A percentile compares a stretch with the other conserved stretches of the same genome.
Conservation (phyloP, 768 basidiomycete species). For the Trametes maxima region DNA sequence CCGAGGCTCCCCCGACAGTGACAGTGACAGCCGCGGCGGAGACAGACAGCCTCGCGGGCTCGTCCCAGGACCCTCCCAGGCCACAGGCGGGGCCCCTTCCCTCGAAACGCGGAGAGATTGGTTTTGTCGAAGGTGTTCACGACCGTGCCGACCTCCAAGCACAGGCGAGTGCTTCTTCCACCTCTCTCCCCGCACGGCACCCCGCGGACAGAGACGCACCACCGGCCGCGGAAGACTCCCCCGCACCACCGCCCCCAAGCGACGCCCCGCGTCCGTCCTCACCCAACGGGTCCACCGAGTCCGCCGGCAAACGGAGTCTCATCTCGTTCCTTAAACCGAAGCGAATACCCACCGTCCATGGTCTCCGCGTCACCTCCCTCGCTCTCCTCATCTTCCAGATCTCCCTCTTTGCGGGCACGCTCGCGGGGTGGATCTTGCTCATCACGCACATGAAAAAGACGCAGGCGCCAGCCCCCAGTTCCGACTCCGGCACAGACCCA, state of each 20-base stretch:
- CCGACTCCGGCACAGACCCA: not conserved
- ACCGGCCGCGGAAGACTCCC: slow-evolving; percentile 26
- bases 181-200: slow-evolving; percentile 49
- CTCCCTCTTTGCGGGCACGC: slow-evolving; percentile 45
- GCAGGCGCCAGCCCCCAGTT: not conserved
- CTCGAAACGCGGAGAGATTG: slow-evolving; percentile 66
- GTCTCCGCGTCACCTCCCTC: slow-evolving; percentile 50
- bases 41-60: not conserved
- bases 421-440: slow-evolving; percentile 58
- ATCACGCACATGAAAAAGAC: slow-evolving; percentile 28
- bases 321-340: slow-evolving; percentile 46
- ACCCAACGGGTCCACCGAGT: slow-evolving; percentile 11
- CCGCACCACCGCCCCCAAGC: slow-evolving; percentile 21
- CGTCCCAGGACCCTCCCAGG: slow-evolving; percentile 6
- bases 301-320: slow-evolving; percentile 34
- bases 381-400: slow-evolving; percentile 44
- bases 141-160: slow-evolving; percentile 24
- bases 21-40: slow-evolving; percentile 3
- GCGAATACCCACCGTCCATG: slow-evolving; percentile 41
- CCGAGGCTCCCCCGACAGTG: slow-evolving; percentile 3
- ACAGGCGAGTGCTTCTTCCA: slow-evolving; percentile 22
- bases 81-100: slow-evolving; percentile 63
- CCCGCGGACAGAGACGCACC: slow-evolving; percentile 46
- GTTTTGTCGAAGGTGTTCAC: slow-evolving; percentile 51
- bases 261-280: slow-evolving; percentile 21